Conservation (phyloP, 495 filamentous ascomycete species). For the Letharia lupina region DNA sequence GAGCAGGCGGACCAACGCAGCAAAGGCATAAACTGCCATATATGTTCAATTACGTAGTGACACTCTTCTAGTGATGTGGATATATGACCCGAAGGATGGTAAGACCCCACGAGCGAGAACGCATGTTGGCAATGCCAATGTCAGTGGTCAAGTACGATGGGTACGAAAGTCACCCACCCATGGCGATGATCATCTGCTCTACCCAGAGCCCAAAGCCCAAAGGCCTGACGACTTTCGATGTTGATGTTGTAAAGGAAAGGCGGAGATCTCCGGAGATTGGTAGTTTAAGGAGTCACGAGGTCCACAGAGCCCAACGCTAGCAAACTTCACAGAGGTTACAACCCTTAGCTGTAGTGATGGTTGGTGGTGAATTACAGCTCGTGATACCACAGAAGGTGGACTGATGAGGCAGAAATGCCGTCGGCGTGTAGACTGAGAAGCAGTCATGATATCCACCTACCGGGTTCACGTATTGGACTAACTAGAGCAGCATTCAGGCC, state of each 20-base stretch:
- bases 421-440: neutral
- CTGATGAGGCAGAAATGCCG: neutral
- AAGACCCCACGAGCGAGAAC: too few species aligned
- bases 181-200: neutral
- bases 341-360: neutral
- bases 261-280: conserved; percentile 7
- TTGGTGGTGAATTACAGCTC: neutral
- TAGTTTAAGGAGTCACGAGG: neutral
- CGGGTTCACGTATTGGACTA: neutral
- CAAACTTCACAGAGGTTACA: neutral
- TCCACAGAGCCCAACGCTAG: neutral
- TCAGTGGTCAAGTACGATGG: too few species aligned
- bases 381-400: neutral
- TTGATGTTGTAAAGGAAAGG: neutral
- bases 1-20: too few species aligned
- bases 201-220: neutral
- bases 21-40: too few species aligned
- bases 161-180: too few species aligned
- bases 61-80: too few species aligned
- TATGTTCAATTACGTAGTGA: too few species aligned
- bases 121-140: too few species aligned
- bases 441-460: neutral
- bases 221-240: neutral
- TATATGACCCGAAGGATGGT: too few species aligned
- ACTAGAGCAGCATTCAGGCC: neutral